These are phyloP conservation scores for Wickerhamiella domercqiae DNA, from an alignment of 805 yeast genomes.

Conservation along the genomic window DNA sequence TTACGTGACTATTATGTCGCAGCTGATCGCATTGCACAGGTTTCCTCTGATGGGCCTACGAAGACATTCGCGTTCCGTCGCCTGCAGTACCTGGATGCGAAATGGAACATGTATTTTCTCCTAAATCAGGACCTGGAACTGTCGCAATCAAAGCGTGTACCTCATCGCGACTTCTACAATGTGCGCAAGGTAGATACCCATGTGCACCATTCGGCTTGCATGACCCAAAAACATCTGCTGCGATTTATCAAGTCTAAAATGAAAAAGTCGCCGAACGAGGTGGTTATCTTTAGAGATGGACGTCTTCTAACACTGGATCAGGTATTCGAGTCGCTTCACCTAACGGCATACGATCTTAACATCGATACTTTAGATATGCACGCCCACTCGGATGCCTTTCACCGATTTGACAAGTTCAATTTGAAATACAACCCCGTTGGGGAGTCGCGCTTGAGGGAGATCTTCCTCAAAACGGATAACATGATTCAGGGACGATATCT, in stretches of 20 bases:
- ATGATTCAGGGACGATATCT: slow-evolving; percentile 74
- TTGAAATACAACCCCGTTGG: slow-evolving; percentile 96
- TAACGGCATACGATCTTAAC: slow-evolving; percentile 87
- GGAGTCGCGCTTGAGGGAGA: slow-evolving; percentile 92
- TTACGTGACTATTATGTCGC: slow-evolving; percentile 76
- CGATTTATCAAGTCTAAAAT: slow-evolving; percentile 91
- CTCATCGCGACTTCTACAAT: slow-evolving; percentile 94
- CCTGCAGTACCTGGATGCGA: slow-evolving; percentile 85
- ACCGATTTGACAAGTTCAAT: slow-evolving; percentile 93
- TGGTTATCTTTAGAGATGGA: slow-evolving; percentile 88
- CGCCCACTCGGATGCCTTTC: slow-evolving; percentile 96
- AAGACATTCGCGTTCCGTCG: slow-evolving; percentile 93
- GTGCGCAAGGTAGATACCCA: slow-evolving; percentile 96
- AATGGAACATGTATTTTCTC: slow-evolving; percentile 82
- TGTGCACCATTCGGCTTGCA: slow-evolving; percentile 97
- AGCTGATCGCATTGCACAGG: slow-evolving; percentile 51
- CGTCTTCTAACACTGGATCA: slow-evolving; percentile 70
- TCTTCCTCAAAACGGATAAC: slow-evolving; percentile 89
- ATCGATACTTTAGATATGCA: slow-evolving; percentile 98
- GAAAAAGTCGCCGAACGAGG: slow-evolving; percentile 71
- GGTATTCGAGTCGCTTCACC: slow-evolving; percentile 78
- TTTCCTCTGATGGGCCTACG: slow-evolving; percentile 89
- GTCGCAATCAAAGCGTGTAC: slow-evolving; percentile 77
- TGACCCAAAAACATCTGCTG: slow-evolving; percentile 93
- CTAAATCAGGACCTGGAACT: slow-evolving; percentile 88